A percentile compares a stretch with the other conserved stretches of the same genome.
These are phyloP conservation scores for Phytophthora pinifolia DNA, from an alignment of 352 stramenopile genomes.

Conservation along the genomic window DNA sequence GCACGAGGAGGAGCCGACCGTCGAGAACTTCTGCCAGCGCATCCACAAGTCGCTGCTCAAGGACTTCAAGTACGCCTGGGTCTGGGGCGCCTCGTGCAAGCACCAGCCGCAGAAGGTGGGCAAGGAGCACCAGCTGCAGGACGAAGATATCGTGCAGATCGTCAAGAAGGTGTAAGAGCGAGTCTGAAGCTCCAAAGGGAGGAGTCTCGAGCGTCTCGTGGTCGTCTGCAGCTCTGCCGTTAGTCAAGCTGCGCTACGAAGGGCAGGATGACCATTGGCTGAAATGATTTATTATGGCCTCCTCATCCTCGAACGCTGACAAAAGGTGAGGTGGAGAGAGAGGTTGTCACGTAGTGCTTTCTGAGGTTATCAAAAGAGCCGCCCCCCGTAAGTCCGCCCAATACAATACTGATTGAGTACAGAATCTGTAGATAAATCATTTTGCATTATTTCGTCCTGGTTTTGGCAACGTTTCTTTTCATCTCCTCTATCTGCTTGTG, in stretches of 20 bases:
- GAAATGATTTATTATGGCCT: constrained; percentile 27
- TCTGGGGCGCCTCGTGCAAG: constrained; percentile 97
- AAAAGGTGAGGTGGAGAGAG: constrained; percentile 6
- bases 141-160: constrained; percentile 99
- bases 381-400: neutral
- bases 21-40: constrained; percentile 97
- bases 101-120: constrained; percentile 99
- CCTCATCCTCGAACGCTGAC: constrained; percentile 4
- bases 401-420: constrained; percentile 22
- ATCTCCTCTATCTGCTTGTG: neutral
- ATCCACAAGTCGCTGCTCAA: constrained; percentile 91
- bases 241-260: neutral
- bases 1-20: constrained; percentile 92
- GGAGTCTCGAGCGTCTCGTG: constrained; percentile 5
- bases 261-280: constrained; percentile 4
- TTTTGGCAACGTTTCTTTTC: too few species aligned
- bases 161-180: constrained; percentile 91
- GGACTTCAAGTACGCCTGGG: constrained; percentile 95
- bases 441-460: constrained; percentile 7
- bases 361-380: neutral
- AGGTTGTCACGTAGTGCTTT: neutral
- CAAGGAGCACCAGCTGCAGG: constrained; percentile 96
- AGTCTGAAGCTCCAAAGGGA: constrained; percentile 1
- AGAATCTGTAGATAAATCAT: constrained; percentile 21
- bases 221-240: constrained; percentile 7